Conservation (phyloP, 2,329 filamentous ascomycete genomes). For the Alternaria solani region DNA sequence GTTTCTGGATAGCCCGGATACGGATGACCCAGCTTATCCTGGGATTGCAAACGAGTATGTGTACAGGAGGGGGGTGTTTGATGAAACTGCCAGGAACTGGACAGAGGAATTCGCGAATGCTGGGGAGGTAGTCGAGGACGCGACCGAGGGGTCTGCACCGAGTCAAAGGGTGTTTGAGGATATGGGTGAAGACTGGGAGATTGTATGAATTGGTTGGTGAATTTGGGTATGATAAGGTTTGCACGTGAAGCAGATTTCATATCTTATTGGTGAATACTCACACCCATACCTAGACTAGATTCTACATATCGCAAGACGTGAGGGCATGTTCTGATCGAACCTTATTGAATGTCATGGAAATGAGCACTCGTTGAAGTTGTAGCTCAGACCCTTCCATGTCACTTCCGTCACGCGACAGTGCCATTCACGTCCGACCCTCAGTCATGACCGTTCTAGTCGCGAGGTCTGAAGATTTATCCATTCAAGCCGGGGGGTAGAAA, state of each 20-base stretch:
- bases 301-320: not conserved
- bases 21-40: not conserved
- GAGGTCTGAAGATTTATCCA: not conserved
- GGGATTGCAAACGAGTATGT: not conserved
- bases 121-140: not conserved
- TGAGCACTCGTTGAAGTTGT: too few relatives aligned
- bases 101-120: not conserved
- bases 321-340: not conserved
- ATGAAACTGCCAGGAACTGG: not conserved
- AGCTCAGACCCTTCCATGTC: not conserved
- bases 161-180: not conserved
- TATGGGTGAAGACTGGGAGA: not conserved
- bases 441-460: too few relatives aligned
- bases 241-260: too few relatives aligned
- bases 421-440: not conserved
- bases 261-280: not conserved
- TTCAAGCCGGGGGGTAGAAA: not conserved
- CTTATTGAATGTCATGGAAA: not conserved
- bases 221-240: not conserved
- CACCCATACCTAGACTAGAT: not conserved
- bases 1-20: not conserved
- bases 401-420: not conserved
- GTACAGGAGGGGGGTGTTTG: not conserved
- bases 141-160: not conserved
- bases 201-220: not conserved